Conservation (phyloP, 768 basidiomycete genomes). For the Russula brevipes region DNA sequence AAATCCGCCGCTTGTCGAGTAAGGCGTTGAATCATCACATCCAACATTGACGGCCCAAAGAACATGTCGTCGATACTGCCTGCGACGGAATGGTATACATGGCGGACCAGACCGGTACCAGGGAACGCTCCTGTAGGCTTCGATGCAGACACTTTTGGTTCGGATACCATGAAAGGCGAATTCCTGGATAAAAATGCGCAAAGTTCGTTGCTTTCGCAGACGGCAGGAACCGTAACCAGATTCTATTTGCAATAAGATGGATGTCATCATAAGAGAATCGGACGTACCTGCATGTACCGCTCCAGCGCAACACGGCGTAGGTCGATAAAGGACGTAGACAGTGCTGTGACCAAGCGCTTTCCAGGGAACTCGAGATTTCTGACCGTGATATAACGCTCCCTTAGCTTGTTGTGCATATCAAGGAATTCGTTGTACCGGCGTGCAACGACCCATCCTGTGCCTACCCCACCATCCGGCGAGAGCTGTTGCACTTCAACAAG, state of each 20-base stretch:
- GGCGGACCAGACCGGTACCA: constrained; percentile 73
- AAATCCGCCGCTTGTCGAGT: constrained; percentile 87
- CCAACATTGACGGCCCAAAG: constrained; percentile 92
- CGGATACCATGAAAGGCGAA: constrained; percentile 71
- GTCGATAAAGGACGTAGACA: constrained; percentile 87
- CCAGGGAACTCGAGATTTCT: constrained; percentile 84
- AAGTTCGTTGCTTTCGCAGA: constrained; percentile 79
- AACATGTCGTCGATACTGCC: constrained; percentile 97
- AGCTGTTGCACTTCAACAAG: constrained; percentile 89
- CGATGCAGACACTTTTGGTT: constrained; percentile 31
- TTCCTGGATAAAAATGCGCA: constrained; percentile 83
- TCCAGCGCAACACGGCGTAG: constrained; percentile 72
- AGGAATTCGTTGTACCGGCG: constrained; percentile 94
- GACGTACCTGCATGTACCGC: constrained; percentile 80
- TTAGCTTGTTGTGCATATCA: constrained; percentile 78
- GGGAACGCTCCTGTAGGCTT: constrained; percentile 51
- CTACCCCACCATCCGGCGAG: constrained; percentile 67
- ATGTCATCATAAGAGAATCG: background rate
- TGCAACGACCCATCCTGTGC: constrained; percentile 90
- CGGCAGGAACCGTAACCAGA: constrained; percentile 63
- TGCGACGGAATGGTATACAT: constrained; percentile 86
- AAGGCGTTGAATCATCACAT: constrained; percentile 88
- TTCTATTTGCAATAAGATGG: constrained; percentile 40
- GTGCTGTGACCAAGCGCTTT: constrained; percentile 83
- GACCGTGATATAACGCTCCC: constrained; percentile 65